Conservation (phyloP, 441 rosid species). For the Croton laevigatus region DNA sequence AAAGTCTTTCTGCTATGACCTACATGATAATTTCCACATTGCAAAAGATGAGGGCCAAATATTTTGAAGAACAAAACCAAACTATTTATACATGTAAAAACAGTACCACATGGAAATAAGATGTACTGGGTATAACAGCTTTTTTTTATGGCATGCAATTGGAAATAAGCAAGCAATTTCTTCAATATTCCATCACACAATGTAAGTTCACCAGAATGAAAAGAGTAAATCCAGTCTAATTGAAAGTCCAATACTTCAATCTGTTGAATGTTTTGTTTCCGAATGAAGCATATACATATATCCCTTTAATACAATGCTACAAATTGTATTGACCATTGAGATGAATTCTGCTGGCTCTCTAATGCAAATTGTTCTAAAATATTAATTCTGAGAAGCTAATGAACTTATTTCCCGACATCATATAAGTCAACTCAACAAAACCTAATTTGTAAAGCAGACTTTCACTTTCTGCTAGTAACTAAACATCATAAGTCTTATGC, state of each 20-base stretch:
- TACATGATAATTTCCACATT: constrained; percentile 20
- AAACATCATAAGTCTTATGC: background rate
- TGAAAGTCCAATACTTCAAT: too few relatives aligned
- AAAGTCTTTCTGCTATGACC: constrained; percentile 93
- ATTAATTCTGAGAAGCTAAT: background rate
- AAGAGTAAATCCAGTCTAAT: background rate
- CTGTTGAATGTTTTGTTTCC: background rate
- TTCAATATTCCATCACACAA: background rate
- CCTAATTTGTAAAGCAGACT: background rate
- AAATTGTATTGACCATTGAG: background rate
- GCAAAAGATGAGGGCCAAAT: constrained; percentile 3
- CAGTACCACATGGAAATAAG: background rate
- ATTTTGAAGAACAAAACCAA: background rate
- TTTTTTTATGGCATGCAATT: background rate
- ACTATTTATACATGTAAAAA: background rate
- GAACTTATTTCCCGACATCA: too few relatives aligned
- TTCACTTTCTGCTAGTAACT: background rate
- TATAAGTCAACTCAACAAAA: too few relatives aligned
- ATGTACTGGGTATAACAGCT: background rate
- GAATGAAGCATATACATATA: background rate
- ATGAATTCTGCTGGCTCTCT: constrained; percentile 3
- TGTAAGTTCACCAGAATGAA: background rate
- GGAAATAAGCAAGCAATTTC: background rate
- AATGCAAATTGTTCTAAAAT: background rate
- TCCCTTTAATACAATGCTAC: background rate